Conservation (phyloP, 768 basidiomycete species). For the Mycena metata region DNA sequence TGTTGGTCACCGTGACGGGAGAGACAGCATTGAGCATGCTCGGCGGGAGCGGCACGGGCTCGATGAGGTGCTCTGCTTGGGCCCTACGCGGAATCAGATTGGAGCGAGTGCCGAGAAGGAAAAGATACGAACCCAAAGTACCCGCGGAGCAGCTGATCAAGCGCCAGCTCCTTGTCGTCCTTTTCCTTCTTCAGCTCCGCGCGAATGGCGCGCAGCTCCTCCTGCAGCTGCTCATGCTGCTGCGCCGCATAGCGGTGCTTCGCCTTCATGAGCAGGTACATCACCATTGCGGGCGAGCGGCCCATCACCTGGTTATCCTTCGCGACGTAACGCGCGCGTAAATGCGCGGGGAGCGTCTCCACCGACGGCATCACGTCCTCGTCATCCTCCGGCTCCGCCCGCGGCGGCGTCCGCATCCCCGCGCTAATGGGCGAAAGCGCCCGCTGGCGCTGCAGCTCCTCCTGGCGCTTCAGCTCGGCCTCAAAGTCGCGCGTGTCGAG, state of each 20-base stretch:
- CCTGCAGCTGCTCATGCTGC: conserved; percentile 74
- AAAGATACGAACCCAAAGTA: conserved; percentile 64
- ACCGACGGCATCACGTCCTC: conserved; percentile 48
- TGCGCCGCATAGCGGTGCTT: conserved; percentile 78
- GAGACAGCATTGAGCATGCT: conserved; percentile 22
- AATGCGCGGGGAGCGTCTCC: conserved; percentile 68
- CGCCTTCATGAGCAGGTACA: conserved; percentile 83
- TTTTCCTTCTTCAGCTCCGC: conserved; percentile 66
- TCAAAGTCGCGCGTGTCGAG: conserved; percentile 41
- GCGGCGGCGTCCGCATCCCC: conserved; percentile 37
- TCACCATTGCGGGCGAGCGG: conserved; percentile 75
- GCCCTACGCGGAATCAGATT: conserved; percentile 17
- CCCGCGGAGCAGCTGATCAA: conserved; percentile 65
- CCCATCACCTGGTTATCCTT: conserved; percentile 76
- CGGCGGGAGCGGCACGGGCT: conserved; percentile 32
- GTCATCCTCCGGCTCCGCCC: conserved; percentile 48
- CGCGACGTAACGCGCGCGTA: conserved; percentile 65
- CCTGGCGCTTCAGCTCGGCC: conserved; percentile 12
- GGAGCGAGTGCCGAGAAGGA: conserved; percentile 13
- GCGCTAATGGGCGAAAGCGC: conserved; percentile 32
- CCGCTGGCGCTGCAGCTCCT: neutral
- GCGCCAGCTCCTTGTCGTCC: conserved; percentile 70
- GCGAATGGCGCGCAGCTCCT: conserved; percentile 71
- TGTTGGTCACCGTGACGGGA: conserved; percentile 15
- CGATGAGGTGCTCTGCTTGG: conserved; percentile 36